These are phyloP conservation scores for Leccinum boreale DNA, from an alignment of 768 basidiomycete species.

Conservation along the genomic window DNA sequence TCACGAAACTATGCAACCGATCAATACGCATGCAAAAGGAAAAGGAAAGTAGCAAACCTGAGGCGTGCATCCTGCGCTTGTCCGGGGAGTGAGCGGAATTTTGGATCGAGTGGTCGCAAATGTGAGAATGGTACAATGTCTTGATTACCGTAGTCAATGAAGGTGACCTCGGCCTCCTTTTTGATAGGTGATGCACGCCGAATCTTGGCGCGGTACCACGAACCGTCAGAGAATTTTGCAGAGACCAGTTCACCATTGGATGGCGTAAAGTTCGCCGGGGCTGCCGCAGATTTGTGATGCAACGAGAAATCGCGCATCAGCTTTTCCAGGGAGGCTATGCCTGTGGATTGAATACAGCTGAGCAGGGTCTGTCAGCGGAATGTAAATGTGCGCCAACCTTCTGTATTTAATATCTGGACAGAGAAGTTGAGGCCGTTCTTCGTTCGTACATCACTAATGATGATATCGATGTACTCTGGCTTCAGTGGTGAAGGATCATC, in stretches of 20 bases:
- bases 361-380: not conserved
- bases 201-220: constrained; percentile 96
- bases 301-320: constrained; percentile 92
- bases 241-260: constrained; percentile 88
- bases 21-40: not conserved
- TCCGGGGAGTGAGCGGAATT: constrained; percentile 86
- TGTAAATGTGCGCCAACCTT: constrained; percentile 52
- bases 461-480: constrained; percentile 87
- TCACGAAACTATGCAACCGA: constrained; percentile 65
- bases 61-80: constrained; percentile 95
- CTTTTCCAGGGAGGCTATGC: constrained; percentile 87
- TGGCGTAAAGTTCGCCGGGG: constrained; percentile 71
- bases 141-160: constrained; percentile 96
- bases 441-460: constrained; percentile 82
- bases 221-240: constrained; percentile 89
- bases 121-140: constrained; percentile 80
- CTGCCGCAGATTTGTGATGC: constrained; percentile 68
- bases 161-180: constrained; percentile 91
- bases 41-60: constrained; percentile 45
- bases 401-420: constrained; percentile 88
- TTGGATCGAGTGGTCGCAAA: constrained; percentile 84
- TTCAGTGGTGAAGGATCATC: constrained; percentile 55
- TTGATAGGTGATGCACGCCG: constrained; percentile 82
- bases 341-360: constrained; percentile 36
- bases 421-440: constrained; percentile 81